These are phyloP conservation scores for Oryza australiensis DNA, from an alignment of 176 grass and related monocot genomes.

Conservation along the genomic window DNA sequence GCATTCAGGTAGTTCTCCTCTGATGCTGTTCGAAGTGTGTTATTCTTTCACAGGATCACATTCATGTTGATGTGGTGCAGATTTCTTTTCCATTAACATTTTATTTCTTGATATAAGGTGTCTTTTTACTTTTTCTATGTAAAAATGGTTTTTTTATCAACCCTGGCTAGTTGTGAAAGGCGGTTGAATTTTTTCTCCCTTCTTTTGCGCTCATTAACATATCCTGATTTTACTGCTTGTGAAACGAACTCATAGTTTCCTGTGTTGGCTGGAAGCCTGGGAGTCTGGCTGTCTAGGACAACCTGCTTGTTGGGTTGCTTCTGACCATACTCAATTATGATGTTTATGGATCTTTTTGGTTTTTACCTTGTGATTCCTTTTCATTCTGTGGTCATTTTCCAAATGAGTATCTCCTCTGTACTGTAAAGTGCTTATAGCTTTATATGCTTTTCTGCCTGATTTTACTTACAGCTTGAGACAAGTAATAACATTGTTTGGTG, in stretches of 20 bases:
- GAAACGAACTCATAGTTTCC: not conserved
- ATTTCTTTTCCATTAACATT: not conserved
- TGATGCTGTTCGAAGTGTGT: not conserved
- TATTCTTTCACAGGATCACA: not conserved
- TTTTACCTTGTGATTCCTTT: no score
- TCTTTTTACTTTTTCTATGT: not conserved
- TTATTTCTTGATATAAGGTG: not conserved
- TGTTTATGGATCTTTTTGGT: not conserved
- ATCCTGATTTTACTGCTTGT: not conserved
- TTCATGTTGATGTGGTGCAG: not conserved
- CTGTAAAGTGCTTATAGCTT: constrained; percentile 4
- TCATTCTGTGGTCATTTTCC: no score
- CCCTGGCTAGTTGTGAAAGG: no score
- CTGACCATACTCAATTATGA: not conserved
- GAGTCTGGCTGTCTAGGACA: not conserved
- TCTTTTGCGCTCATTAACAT: not conserved
- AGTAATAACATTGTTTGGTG: not conserved
- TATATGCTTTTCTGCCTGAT: constrained; percentile 7
- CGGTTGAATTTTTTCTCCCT: not conserved
- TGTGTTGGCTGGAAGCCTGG: not conserved
- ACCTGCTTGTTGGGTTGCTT: not conserved
- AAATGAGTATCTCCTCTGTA: no score
- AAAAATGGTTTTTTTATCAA: not conserved
- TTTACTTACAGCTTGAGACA: not conserved
- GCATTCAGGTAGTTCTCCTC: constrained; percentile 50